A percentile compares a stretch with the other conserved stretches of the same genome.
phyloP scores from a whole-genome alignment of 176 grass and related monocot species.

The Luzula sylvatica region DNA sequence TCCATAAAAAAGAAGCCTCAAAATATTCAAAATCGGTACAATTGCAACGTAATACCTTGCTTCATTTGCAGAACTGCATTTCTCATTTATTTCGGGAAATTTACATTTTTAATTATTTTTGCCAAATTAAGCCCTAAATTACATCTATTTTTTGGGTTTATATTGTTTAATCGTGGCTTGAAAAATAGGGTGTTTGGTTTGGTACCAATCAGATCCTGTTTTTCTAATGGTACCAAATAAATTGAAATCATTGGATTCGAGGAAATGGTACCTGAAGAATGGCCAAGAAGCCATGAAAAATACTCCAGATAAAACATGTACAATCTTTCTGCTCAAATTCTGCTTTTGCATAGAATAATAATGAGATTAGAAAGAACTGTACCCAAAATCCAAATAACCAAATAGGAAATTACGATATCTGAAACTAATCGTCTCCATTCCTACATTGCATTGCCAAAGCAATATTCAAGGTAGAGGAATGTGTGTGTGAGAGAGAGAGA shows the following conservation, averaged over 20 bases:
- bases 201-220: background rate
- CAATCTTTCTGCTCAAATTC: constrained; percentile 85
- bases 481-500: background rate
- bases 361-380: constrained; percentile 4
- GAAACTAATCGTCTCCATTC: too few species aligned
- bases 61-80: constrained; percentile 36
- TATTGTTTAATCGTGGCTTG: too few species aligned
- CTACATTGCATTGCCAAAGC: background rate
- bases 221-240: background rate
- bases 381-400: too few species aligned
- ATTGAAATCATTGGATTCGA: background rate
- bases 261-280: constrained; percentile 50
- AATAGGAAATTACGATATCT: too few species aligned
- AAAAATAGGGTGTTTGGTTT: too few species aligned
- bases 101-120: background rate
- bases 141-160: too few species aligned
- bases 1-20: constrained; percentile 61
- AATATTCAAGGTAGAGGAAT: too few species aligned
- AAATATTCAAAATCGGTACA: constrained; percentile 57
- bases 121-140: background rate
- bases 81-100: background rate
- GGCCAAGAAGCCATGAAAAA: constrained; percentile 91
- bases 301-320: constrained; percentile 76
- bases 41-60: constrained; percentile 77
- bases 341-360: constrained; percentile 17